Percentiles rank a stretch among this genome's conserved stretches.
These are phyloP conservation scores for Verticillium nonalfalfae DNA, from an alignment of 2,329 filamentous ascomycete species.

Conservation along the genomic window DNA sequence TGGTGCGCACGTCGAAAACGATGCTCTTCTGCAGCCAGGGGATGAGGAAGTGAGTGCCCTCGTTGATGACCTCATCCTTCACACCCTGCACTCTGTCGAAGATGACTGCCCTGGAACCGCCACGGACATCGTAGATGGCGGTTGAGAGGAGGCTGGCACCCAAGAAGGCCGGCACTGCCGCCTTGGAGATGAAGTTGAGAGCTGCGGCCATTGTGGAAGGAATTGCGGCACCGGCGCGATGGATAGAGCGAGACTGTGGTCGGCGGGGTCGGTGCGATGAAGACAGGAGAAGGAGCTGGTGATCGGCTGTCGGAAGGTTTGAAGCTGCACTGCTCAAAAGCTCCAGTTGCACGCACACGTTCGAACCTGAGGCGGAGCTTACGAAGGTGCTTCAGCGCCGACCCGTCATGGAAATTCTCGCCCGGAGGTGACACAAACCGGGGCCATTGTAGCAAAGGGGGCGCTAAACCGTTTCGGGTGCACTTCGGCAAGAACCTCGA, in stretches of 20 bases:
- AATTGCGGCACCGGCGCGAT: slow-evolving; percentile 30
- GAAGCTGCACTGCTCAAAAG: neutral
- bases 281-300: neutral
- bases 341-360: neutral
- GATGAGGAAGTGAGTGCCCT: slow-evolving; percentile 93
- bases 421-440: neutral
- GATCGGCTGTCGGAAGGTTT: neutral
- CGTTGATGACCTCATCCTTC: slow-evolving; percentile 85
- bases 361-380: neutral
- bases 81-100: slow-evolving; percentile 92
- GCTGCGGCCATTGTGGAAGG: slow-evolving; percentile 41
- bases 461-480: neutral
- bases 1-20: slow-evolving; percentile 94
- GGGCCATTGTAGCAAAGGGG: neutral
- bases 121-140: slow-evolving; percentile 94
- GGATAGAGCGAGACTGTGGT: neutral
- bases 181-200: slow-evolving; percentile 57
- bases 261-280: neutral
- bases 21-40: slow-evolving; percentile 95
- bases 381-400: neutral
- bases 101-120: slow-evolving; percentile 91
- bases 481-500: slow-evolving; percentile 21
- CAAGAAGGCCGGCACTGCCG: slow-evolving; percentile 67
- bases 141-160: slow-evolving; percentile 64
- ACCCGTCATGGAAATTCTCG: neutral